Conservation (phyloP, 176 grass and related monocot species). For the Puccinellia tenuiflora region DNA sequence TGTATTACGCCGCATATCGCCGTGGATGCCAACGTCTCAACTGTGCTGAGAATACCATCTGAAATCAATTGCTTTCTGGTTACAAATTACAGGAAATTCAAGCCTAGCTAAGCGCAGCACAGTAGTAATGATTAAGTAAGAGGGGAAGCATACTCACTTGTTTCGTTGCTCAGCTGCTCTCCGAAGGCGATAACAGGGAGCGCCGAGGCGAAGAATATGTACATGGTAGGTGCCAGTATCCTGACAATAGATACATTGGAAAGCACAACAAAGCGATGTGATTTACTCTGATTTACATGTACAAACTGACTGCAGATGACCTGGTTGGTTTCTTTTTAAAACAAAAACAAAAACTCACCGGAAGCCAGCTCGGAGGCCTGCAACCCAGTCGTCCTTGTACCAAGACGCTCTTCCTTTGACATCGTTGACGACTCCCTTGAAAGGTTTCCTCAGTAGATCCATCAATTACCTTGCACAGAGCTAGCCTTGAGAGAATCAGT, state of each 20-base stretch:
- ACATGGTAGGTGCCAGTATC: slow-evolving; percentile 88
- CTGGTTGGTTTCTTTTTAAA: background rate
- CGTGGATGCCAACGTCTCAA: slow-evolving; percentile 85
- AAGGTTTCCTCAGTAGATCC: slow-evolving; percentile 37
- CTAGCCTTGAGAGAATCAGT: background rate
- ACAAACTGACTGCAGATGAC: background rate
- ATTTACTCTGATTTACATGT: background rate
- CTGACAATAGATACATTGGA: slow-evolving; percentile 39
- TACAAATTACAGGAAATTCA: background rate
- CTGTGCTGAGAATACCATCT: slow-evolving; percentile 75
- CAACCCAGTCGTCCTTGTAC: slow-evolving; percentile 72
- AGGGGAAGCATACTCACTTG: slow-evolving; percentile 27
- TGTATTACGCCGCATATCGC: slow-evolving; percentile 91
- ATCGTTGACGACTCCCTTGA: slow-evolving; percentile 57
- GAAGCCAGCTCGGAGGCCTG: slow-evolving; percentile 43
- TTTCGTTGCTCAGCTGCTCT: slow-evolving; percentile 72
- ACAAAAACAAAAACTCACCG: slow-evolving; percentile 36
- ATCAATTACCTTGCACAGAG: no score
- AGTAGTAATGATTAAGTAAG: background rate
- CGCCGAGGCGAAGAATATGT: slow-evolving; percentile 95
- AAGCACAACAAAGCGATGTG: background rate
- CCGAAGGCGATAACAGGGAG: slow-evolving; percentile 91
- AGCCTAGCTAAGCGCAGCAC: background rate
- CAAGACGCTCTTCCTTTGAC: slow-evolving; percentile 53
- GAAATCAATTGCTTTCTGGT: background rate